phyloP scores from a whole-genome alignment of 2,329 filamentous ascomycete genomes.

The Aspergillus caelatus region DNA sequence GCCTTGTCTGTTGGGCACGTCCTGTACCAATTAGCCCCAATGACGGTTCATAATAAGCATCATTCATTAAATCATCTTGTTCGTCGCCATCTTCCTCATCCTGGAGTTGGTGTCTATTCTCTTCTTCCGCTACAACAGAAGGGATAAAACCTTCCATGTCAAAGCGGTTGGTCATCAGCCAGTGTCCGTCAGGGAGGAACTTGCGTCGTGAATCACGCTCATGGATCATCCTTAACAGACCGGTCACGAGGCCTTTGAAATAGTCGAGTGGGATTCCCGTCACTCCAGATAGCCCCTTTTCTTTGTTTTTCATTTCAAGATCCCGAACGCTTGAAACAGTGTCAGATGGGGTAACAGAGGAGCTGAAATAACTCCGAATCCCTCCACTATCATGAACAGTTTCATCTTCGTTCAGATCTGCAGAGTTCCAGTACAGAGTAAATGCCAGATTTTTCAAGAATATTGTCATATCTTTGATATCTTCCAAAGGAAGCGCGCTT shows the following conservation, averaged over 20 bases:
- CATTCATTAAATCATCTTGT: constrained; percentile 48
- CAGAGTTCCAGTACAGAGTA: constrained; percentile 80
- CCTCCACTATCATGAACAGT: constrained; percentile 41
- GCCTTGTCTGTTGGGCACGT: constrained; percentile 63
- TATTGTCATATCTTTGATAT: constrained; percentile 73
- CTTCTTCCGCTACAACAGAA: constrained; percentile 85
- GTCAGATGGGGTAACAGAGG: constrained; percentile 24
- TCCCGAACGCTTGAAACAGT: constrained; percentile 33
- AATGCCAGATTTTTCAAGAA: constrained; percentile 94
- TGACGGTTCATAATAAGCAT: constrained; percentile 32
- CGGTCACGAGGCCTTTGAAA: constrained; percentile 77
- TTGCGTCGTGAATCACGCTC: constrained; percentile 86
- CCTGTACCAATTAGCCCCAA: constrained; percentile 58
- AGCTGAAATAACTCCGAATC: constrained; percentile 51
- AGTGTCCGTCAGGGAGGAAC: constrained; percentile 82
- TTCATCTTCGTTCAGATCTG: constrained; percentile 60
- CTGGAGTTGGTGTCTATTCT: constrained; percentile 70
- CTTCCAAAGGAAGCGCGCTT: constrained; percentile 69
- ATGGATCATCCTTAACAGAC: constrained; percentile 82
- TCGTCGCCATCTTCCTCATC: constrained; percentile 64
- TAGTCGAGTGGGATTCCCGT: constrained; percentile 76
- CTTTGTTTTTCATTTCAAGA: constrained; percentile 41
- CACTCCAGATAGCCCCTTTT: constrained; percentile 61
- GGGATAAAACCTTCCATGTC: constrained; percentile 87
- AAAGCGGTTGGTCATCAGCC: constrained; percentile 88